Evolutionary conservation across 1,284 basidiomycete species (phyloP), one percentile per base, ranked within the genome.

Genomic region (Naganishia cerealis): DNA sequence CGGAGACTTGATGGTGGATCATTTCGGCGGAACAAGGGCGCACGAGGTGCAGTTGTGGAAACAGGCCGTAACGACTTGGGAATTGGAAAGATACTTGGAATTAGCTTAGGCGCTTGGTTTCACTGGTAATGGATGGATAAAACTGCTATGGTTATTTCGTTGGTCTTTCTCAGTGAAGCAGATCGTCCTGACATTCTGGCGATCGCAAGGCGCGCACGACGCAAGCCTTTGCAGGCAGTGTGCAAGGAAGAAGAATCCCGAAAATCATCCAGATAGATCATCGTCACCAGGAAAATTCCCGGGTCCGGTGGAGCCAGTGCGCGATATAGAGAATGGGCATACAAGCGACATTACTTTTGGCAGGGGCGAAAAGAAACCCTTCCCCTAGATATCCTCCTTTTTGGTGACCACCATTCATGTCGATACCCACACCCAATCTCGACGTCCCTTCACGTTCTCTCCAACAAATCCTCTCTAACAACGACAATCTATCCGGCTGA

Each of bases 51-150:
- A 85, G 67, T 74, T 91, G 57, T 93, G 90, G 88, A 91, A 92
- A 74, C 86, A 88, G 74, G 91, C 93, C 5, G 92, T 96, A 36
- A 96, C 94, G 3, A 89, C 87, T 78, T 96, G 93, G 93, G 93
- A 96, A 48, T 46, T 52, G 54, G 48, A 43, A n/a, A 52, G 58
- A 39, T 67, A 65, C 56, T 55, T 70, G 69, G 67, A 69, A 50
- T 40, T 66, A 55, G 48, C 58, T 21, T 71, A 65, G 53, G 24
- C 50, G 33, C 42, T 46, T n/a, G 42, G 57, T 29, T 36, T 66
- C n/a, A 38, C 36, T n/a, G 18, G 48, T 53, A 55, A 40, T 48
- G 46, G 46, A 24, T 50, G 36, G 50, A 18, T 9, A 26, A 46
- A 54, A 21, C 18, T 38, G 48, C n/a, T 7, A 50, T 50, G 46